Base-by-base conservation (phyloP, 2,329 filamentous ascomycete genomes). In the Ustilaginoidea virens region DNA sequence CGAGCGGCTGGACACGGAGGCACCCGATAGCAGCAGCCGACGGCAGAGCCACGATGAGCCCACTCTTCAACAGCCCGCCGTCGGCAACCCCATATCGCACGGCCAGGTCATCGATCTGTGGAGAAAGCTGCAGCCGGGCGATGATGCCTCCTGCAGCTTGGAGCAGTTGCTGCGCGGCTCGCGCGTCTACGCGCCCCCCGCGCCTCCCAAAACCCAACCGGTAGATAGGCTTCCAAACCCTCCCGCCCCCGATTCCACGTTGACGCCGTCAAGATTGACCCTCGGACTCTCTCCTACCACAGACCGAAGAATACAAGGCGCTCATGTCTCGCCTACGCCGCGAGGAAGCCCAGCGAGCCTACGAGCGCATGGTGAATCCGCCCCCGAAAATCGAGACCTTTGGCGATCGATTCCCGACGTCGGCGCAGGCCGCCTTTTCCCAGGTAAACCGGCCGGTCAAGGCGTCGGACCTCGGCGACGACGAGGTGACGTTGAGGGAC, bases 321-420 rank as follows among this genome's bases (percentile, higher is more conserved):
- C 62, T 93, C 2, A 96, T 96, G 83, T 74, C 74, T 15, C 74
- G 77, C 11, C 71, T 98, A 13, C 81, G 83, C 37, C 72, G 68
- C 35, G 75, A 90, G 44, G 79, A 87, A 56, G 86, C 96, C 59
- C 69, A 74, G 39, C 72, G 78, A 36, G 66, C 72, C 29, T 98
- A 96, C 60, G 69, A 82, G 40, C 73, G 76, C 46, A 83, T 96
- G 74, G 56, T 78, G 28, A 74, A 76, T 36, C 70, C 75, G 2
- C 53, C 58, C 2, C 52, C 63, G 1, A 50, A 57, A 2, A 47
- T 59, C 36, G 72, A 80, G 38, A 63, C 66, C 12, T 75, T 79
- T 42, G 52, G 61, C 17, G 63, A 71, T 36, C 65, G 63, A 25
- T 74, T 72, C 41, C 66, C 74, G 12, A 45, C 52, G 29, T 49